These are phyloP conservation scores for Botryotinia convoluta DNA, from an alignment of 2,329 filamentous ascomycete species.

Conservation along the genomic window DNA sequence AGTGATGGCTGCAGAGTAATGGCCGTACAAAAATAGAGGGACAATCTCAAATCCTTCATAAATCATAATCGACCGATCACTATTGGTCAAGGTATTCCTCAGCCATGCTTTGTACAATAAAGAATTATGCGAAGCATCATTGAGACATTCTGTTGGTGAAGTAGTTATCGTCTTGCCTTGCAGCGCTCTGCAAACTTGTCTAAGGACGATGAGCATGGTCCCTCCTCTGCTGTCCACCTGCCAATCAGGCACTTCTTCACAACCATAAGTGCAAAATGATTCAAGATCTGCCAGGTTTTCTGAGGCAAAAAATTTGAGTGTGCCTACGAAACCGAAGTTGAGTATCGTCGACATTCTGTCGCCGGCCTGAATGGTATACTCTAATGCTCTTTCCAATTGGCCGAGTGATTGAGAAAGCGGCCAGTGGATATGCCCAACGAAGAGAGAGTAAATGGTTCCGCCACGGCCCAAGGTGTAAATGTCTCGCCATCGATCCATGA, in stretches of 20 bases:
- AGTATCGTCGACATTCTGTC: constrained; percentile 71
- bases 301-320: constrained; percentile 66
- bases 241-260: constrained; percentile 73
- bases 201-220: constrained; percentile 61
- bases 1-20: constrained; percentile 58
- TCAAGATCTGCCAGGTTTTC: constrained; percentile 69
- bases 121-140: constrained; percentile 64
- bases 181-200: constrained; percentile 66
- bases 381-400: constrained; percentile 63
- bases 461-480: constrained; percentile 65
- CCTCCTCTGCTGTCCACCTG: constrained; percentile 68
- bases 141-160: constrained; percentile 53
- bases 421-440: constrained; percentile 67
- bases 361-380: constrained; percentile 63
- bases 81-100: constrained; percentile 49
- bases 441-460: constrained; percentile 66
- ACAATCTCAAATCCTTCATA: constrained; percentile 67
- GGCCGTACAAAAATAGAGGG: constrained; percentile 61
- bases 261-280: constrained; percentile 67
- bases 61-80: constrained; percentile 61
- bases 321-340: constrained; percentile 65
- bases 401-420: constrained; percentile 57
- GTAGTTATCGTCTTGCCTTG: constrained; percentile 67
- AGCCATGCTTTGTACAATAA: constrained; percentile 59
- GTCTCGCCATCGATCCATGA: constrained; percentile 63